These are phyloP conservation scores for Hyparrhenia diplandra DNA, from an alignment of 176 grass and related monocot genomes.

Conservation along the genomic window DNA sequence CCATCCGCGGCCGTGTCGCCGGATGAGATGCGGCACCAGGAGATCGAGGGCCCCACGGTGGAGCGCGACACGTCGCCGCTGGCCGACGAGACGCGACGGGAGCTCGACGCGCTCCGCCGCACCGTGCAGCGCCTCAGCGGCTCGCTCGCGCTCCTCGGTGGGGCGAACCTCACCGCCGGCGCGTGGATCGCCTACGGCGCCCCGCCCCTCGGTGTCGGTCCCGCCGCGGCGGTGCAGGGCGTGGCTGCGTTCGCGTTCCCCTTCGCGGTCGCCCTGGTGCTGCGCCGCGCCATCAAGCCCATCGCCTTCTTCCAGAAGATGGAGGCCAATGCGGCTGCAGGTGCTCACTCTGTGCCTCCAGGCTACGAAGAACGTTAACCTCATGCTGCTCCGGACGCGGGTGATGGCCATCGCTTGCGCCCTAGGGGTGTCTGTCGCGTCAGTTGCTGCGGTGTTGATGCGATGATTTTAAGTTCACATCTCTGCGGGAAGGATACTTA, in stretches of 20 bases:
- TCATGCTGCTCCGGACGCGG: slow-evolving; percentile 70
- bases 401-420: slow-evolving; percentile 61
- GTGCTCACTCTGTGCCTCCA: slow-evolving; percentile 84
- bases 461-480: slow-evolving; percentile 34
- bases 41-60: slow-evolving; percentile 91
- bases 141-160: slow-evolving; percentile 58
- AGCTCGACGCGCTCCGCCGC: slow-evolving; percentile 58
- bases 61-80: slow-evolving; percentile 77
- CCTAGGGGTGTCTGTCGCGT: slow-evolving; percentile 64
- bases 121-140: slow-evolving; percentile 62
- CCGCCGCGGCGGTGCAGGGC: slow-evolving; percentile 45
- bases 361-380: slow-evolving; percentile 59
- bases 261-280: slow-evolving; percentile 66
- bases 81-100: slow-evolving; percentile 71
- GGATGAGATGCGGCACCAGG: slow-evolving; percentile 67
- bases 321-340: slow-evolving; percentile 81
- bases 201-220: slow-evolving; percentile 46
- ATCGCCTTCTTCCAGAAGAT: slow-evolving; percentile 94
- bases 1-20: background rate
- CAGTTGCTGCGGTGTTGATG: slow-evolving; percentile 42
- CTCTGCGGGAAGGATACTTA: background rate
- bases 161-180: slow-evolving; percentile 59
- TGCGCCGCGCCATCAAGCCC: slow-evolving; percentile 75
- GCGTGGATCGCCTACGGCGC: slow-evolving; percentile 59
- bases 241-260: slow-evolving; percentile 76